phyloP scores from a whole-genome alignment of 768 basidiomycete species.

The Rhizopogon vesiculosus region DNA sequence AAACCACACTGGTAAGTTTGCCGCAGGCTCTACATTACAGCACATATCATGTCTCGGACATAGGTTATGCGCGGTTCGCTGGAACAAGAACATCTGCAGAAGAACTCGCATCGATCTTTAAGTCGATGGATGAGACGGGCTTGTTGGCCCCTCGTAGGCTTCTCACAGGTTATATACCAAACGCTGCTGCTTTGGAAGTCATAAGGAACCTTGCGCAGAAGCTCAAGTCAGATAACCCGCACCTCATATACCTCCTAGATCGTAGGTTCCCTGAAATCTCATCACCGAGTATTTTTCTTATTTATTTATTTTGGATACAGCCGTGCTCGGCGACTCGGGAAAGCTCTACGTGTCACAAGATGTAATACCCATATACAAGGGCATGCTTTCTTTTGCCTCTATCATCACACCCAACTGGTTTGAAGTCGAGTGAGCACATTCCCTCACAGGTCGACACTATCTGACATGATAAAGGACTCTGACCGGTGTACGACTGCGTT shows the following conservation, averaged over 20 bases:
- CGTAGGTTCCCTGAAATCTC: slow-evolving; percentile 49
- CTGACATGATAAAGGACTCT: slow-evolving; percentile 50
- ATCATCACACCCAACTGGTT: slow-evolving; percentile 99
- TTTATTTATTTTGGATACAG: slow-evolving; percentile 35
- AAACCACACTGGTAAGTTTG: slow-evolving; percentile 77
- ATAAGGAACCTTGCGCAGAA: slow-evolving; percentile 60
- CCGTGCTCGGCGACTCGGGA: slow-evolving; percentile 93
- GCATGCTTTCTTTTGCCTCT: slow-evolving; percentile 76
- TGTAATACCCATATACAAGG: slow-evolving; percentile 82
- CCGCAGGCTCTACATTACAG: background rate
- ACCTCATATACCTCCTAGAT: slow-evolving; percentile 84
- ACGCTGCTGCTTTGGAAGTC: slow-evolving; percentile 68
- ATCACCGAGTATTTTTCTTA: background rate
- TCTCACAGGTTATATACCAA: slow-evolving; percentile 90
- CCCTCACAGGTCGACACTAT: background rate
- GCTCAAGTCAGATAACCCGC: slow-evolving; percentile 52
- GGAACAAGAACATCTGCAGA: slow-evolving; percentile 75
- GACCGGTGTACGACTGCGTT: slow-evolving; percentile 66
- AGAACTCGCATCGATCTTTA: slow-evolving; percentile 75
- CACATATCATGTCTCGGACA: background rate
- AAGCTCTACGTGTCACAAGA: slow-evolving; percentile 83
- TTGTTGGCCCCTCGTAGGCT: slow-evolving; percentile 68
- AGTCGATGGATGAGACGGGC: slow-evolving; percentile 69
- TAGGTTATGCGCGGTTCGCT: slow-evolving; percentile 80
- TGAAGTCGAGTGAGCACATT: slow-evolving; percentile 77